A percentile compares a stretch with the other conserved stretches of the same genome.
These are phyloP conservation scores for Cucumis hystrix DNA, from an alignment of 306 rosid species.

Conservation along the genomic window DNA sequence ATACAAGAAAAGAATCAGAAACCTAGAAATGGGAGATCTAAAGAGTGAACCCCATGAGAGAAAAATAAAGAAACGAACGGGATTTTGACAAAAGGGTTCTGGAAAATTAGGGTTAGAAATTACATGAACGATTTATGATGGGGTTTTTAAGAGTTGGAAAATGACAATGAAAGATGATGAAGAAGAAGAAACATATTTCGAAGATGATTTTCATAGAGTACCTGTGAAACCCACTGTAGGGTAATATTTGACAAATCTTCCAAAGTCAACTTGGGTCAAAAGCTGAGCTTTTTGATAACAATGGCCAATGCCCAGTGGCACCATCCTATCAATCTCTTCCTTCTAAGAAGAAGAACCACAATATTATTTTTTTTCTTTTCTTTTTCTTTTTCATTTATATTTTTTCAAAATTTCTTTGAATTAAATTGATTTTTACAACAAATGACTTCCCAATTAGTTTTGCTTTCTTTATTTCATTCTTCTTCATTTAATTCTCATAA, in stretches of 20 bases:
- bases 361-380: neutral
- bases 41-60: neutral
- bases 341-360: neutral
- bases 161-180: neutral
- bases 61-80: neutral
- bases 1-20: neutral
- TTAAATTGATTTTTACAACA: neutral
- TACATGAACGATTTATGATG: neutral
- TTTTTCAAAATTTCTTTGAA: too few species aligned
- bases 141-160: neutral
- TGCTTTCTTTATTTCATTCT: too few species aligned
- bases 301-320: neutral
- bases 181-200: neutral
- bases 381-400: too few species aligned
- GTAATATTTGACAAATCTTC: neutral
- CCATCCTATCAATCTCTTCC: neutral
- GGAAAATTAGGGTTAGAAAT: neutral
- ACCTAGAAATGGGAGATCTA: neutral
- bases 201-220: neutral
- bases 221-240: neutral
- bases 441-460: neutral
- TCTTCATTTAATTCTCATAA: too few species aligned
- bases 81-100: neutral
- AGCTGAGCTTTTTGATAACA: neutral
- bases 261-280: neutral